phyloP scores from a whole-genome alignment of 73 alveolate species.

The Paramecium octaurelia region DNA sequence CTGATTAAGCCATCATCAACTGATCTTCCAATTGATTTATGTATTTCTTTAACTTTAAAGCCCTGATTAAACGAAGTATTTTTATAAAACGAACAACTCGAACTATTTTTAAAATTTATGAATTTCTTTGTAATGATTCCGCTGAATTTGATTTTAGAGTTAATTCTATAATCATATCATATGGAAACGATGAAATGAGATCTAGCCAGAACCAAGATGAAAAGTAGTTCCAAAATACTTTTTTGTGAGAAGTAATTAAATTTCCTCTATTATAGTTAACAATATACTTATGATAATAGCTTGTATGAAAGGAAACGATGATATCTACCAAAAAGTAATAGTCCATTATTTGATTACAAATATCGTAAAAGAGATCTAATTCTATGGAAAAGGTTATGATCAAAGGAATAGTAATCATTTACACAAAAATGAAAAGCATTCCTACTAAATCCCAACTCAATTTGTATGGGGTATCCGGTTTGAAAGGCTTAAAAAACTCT shows the following conservation, averaged over 20 bases:
- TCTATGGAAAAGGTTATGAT: conserved; percentile 6
- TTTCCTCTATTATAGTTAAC: conserved; percentile 13
- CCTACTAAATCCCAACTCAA: conserved; percentile 25
- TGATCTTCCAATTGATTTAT: not conserved
- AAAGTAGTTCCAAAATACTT: not conserved
- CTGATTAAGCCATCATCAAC: not conserved
- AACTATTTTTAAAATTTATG: conserved; percentile 17
- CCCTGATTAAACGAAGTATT: conserved; percentile 16
- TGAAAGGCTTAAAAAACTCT: not conserved
- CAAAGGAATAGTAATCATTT: conserved; percentile 24
- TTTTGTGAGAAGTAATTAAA: not conserved
- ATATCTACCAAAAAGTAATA: conserved; percentile 19
- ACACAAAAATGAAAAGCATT: conserved; percentile 14
- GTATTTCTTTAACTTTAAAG: conserved; percentile 5
- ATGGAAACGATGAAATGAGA: conserved; percentile 29
- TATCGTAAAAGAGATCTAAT: not conserved
- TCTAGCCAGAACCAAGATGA: conserved; percentile 3
- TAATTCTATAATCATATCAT: not conserved
- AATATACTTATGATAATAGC: conserved; percentile 13
- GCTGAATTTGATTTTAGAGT: not conserved
- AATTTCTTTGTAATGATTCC: not conserved
- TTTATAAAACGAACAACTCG: not conserved
- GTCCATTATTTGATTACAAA: not conserved
- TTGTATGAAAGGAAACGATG: not conserved
- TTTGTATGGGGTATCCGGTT: not conserved